A percentile compares a stretch with the other conserved stretches of the same genome.
phyloP scores from a whole-genome alignment of 352 stramenopile genomes.

The Phytophthora brassicae region DNA sequence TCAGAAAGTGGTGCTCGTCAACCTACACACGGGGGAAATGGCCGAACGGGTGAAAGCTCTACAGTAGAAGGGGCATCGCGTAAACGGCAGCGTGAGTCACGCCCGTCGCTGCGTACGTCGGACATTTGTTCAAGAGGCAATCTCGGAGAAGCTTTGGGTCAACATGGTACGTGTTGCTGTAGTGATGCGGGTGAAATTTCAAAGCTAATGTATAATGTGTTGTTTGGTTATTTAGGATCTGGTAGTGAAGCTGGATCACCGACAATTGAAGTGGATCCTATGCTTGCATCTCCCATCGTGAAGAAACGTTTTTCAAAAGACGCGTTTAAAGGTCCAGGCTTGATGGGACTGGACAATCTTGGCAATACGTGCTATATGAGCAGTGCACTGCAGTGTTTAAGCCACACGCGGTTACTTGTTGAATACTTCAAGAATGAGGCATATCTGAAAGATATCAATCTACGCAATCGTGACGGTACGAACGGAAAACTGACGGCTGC shows the following conservation, averaged over 20 bases:
- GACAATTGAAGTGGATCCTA: conserved; percentile 33
- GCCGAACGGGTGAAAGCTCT: conserved; percentile 25
- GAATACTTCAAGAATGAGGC: conserved; percentile 96
- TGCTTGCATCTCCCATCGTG: conserved; percentile 38
- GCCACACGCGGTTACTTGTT: conserved; percentile 93
- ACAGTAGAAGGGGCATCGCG: conserved; percentile 21
- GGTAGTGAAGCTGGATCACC: conserved; percentile 30
- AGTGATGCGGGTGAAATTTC: background rate
- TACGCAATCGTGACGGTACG: conserved; percentile 93
- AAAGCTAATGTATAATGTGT: conserved; percentile 1
- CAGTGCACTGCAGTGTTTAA: conserved; percentile 97
- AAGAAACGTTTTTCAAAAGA: conserved; percentile 75
- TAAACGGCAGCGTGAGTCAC: conserved; percentile 51
- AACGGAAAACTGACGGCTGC: conserved; percentile 92
- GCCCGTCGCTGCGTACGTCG: conserved; percentile 55
- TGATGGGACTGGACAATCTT: conserved; percentile 94
- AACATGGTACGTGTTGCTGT: conserved; percentile 34
- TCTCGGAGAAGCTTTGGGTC: conserved; percentile 53
- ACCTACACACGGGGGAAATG: conserved; percentile 21
- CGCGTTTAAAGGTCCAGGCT: conserved; percentile 69
- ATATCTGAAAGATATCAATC: conserved; percentile 96
- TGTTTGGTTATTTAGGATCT: conserved; percentile 17
- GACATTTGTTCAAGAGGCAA: conserved; percentile 79
- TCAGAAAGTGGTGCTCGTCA: conserved; percentile 27
- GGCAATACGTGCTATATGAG: conserved; percentile 99